Evolutionary conservation across 306 rosid species (phyloP), one percentile per base, ranked within the genome.

Genomic region (Heteromeles arbutifolia): DNA sequence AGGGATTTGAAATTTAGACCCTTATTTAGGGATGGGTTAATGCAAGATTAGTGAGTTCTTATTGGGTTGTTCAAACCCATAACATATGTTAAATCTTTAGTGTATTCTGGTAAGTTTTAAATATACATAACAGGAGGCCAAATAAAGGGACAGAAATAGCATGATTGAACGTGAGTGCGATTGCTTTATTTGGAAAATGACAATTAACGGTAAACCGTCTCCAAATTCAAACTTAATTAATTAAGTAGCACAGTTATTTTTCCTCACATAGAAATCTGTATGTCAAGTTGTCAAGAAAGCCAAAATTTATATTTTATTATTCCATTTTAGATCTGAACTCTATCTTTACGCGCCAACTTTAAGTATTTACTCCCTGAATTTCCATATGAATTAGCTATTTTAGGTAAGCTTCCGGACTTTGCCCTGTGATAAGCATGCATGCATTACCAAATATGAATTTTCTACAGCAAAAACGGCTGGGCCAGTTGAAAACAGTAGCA

Each of bases 181-280:
- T 45, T 39, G 74, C 58, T 59, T 67, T 66, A 50, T 15, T 18
- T 17, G 65, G 80, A 83, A 80, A 83, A 81, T 19, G 87, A 80
- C 85, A 78, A 72, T 57, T 81, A 86, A 83, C 85, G 82, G 79
- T 81, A 69, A 81, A 76, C 89, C 81, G 80, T 74, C 69, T 72
- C 31, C 61, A 24, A 58, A 72, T 12, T 9, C 18, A 52, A 78
- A 48, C 19, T 24, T 15, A 43, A 14, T 24, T 65, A 2, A 34
- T 65, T 34, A 65, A 10, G 22, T 56, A n/a, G 21, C 54, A 50
- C 54, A 5, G 3, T 50, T 50, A 17, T 48, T 48, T 48, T 48
- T 48, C 54, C 54, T 48, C 54, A 4, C 53, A 14, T 48, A 48
- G 21, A 48, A 50, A 50, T 50, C 54, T 5, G 6, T 50, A 17